Evolutionary conservation across 2,329 filamentous ascomycete genomes (phyloP), one percentile per base, ranked within the genome.

Genomic region (Colletotrichum plurivorum): DNA sequence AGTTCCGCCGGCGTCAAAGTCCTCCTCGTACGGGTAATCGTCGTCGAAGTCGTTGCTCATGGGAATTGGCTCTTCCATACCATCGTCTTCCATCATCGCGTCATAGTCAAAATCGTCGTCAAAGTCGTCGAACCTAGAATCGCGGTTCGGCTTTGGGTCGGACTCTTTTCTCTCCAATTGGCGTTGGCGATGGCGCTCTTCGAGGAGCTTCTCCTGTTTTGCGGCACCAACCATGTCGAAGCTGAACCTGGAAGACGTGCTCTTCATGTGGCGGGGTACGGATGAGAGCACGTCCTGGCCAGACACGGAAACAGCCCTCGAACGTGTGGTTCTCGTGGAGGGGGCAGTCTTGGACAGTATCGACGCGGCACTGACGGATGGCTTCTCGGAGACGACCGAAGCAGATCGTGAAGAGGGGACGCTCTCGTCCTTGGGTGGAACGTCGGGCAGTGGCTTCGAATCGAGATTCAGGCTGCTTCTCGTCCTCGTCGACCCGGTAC

Each of bases 151-250:
- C 31, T 81, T 75, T 20, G 84, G 75, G 20, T 79, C 77, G 3
- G 77, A 78, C 5, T 81, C 82, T 69, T 88, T 84, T 74, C 87
- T 91, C 67, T 91, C 90, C 36, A 90, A 82, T 70, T 91, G 88
- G 62, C 89, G 88, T 72, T 92, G 87, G 16, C 91, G 85, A 77
- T 94, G 92, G 55, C 90, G 87, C 73, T 94, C 93, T 77, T 94
- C 93, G 48, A 94, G 81, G 45, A 92, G 77, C 77, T 90, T 92
- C 78, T 92, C 89, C 74, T 90, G 85, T 68, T 88, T 87, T 15
- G 92, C 92, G 6, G 89, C 89, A 5, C 91, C 91, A 16, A 90
- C 88, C 84, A 94, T 93, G 75, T 95, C 93, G 75, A 95, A 95
- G 74, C 93, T 95, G 76, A 95, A 95, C 15, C 93, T 85, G 0